Evolutionary conservation across 2,329 filamentous ascomycete species (phyloP).

Genomic region (Myriosclerotinia duriaeana): DNA sequence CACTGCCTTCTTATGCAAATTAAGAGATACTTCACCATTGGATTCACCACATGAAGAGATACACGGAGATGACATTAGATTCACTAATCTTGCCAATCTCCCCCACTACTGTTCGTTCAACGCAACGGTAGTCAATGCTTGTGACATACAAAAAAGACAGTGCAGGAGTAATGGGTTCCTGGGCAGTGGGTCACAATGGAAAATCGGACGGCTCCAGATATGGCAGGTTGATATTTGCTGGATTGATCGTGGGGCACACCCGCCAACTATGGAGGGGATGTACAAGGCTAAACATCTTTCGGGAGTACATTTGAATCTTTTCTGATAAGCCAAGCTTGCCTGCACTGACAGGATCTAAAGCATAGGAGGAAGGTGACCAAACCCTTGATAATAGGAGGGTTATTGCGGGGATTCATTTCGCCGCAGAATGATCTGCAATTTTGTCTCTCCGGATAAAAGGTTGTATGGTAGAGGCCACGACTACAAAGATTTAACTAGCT

Average conservation of each 20-base stretch:
- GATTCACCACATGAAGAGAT: conserved; percentile 3
- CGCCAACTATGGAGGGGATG: not conserved
- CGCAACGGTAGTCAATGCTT: not conserved
- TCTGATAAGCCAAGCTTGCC: conserved; percentile 4
- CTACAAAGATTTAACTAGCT: conserved; percentile 1
- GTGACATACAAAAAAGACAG: not conserved
- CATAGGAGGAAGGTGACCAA: not conserved
- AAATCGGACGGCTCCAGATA: conserved; percentile 10
- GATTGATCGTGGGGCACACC: not conserved
- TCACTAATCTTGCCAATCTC: not conserved
- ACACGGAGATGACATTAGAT: not conserved
- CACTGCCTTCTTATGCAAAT: conserved; percentile 31
- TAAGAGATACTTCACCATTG: not conserved
- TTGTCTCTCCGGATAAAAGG: not conserved
- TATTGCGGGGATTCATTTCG: conserved; percentile 3
- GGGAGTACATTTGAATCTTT: not conserved
- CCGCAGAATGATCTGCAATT: not conserved
- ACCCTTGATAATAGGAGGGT: not conserved
- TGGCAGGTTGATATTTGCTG: conserved; percentile 13
- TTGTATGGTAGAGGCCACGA: not conserved
- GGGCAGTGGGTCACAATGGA: not conserved
- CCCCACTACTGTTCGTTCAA: not conserved
- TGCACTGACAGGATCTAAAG: conserved; percentile 4
- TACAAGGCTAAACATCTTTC: conserved; percentile 4
- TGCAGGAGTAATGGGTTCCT: not conserved